Percentiles rank a stretch among this genome's conserved stretches.
These are phyloP conservation scores for Apiospora phragmitis DNA, from an alignment of 2,329 filamentous ascomycete genomes.

Conservation along the genomic window DNA sequence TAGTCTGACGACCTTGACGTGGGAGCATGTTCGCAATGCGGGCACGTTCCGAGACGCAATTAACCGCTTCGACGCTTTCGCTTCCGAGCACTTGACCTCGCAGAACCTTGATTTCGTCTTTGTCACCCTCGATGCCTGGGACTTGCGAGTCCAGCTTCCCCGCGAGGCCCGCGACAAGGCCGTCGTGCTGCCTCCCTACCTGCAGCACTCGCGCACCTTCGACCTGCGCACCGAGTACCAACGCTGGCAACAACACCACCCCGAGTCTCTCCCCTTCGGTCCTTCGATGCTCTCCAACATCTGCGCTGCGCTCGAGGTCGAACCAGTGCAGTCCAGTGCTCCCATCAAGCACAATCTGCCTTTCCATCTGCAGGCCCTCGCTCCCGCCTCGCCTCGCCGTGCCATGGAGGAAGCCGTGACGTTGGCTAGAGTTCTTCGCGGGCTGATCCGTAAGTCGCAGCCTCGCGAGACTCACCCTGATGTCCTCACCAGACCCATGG, in stretches of 20 bases:
- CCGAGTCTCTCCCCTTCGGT: conserved; percentile 94
- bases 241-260: conserved; percentile 97
- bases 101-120: conserved; percentile 98
- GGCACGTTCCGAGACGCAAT: conserved; percentile 97
- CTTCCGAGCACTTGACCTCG: conserved; percentile 83
- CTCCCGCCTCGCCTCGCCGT: conserved; percentile 89
- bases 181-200: conserved; percentile 91
- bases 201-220: conserved; percentile 97
- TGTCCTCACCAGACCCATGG: conserved; percentile 92
- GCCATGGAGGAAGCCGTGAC: conserved; percentile 98
- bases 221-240: conserved; percentile 97
- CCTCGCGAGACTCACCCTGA: conserved; percentile 91
- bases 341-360: conserved; percentile 99
- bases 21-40: conserved; percentile 98
- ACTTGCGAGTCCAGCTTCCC: conserved; percentile 94
- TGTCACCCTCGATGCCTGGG: conserved; percentile 97
- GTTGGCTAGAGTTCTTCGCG: conserved; percentile 85
- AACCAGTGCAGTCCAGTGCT: conserved; percentile 94
- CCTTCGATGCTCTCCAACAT: conserved; percentile 96
- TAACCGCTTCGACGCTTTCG: conserved; percentile 91
- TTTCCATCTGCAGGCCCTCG: conserved; percentile 94
- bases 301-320: conserved; percentile 95
- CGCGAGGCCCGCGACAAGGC: conserved; percentile 98
- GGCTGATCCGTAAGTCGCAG: conserved; percentile 94
- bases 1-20: conserved; percentile 94